Base-by-base conservation (phyloP, 306 rosid species). In the Prunus mume region DNA sequence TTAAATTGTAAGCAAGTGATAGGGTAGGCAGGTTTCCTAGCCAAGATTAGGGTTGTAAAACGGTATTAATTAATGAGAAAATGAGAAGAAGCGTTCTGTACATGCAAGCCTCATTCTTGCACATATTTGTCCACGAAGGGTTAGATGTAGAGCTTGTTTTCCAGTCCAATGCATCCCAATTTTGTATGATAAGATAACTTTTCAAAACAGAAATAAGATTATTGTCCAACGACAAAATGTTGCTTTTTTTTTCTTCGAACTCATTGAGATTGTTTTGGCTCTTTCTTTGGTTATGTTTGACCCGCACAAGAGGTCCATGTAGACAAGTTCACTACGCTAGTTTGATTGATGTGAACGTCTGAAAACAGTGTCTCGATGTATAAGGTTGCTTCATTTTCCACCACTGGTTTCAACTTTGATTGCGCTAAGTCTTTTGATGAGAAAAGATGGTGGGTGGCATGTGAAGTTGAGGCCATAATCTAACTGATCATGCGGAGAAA, bases 1-100 rank as follows among this genome's bases (percentile, higher is more conserved):
- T 81, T 83, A 80, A 83, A 32, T 41, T 56, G 68, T 83, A 65
- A 13, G 22, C 55, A 9, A 68, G 41, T 68, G 28, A 56, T 34
- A 62, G 70, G 41, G 10, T 72, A 72, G 61, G 50, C 68, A 67
- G 77, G 55, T 70, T 69, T 30, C 51, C 63, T 50, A 50, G 25
- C 45, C 66, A 32, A 51, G 43, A 27, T 71, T 68, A 71, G 47
- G 65, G 28, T 64, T 63, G 77, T 78, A 58, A 47, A 55, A 47
- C 45, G 19, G 74, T 27, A 14, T 30, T 57, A 20, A 22, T 22
- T 38, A 38, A 3, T 15, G 10, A 55, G 13, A 20, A 55, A 43
- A 56, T 9, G 8, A 1, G 12, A 5, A n/a, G 5, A 11, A 6
- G 69, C 30, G 47, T 34, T 20, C 50, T 57, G 15, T 14, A 20